phyloP scores from a whole-genome alignment of 2,329 filamentous ascomycete genomes.

The Thyridium curvatum region DNA sequence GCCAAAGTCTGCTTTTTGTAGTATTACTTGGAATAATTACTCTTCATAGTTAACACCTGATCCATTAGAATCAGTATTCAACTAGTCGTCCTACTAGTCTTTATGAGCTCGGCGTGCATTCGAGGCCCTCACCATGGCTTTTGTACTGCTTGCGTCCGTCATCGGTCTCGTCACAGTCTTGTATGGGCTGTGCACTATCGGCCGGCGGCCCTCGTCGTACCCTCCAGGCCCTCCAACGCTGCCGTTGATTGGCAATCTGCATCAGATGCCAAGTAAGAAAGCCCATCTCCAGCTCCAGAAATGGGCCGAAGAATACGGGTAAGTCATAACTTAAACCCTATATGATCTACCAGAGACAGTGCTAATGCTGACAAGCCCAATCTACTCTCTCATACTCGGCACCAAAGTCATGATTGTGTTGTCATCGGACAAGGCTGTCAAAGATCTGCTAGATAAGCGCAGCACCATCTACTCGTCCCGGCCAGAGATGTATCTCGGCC shows the following conservation, averaged over 20 bases:
- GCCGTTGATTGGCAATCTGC: conserved; percentile 19
- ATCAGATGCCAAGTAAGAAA: conserved; percentile 33
- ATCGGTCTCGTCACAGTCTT: too few relatives aligned
- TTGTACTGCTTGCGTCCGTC: too few relatives aligned
- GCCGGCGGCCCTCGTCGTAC: conserved; percentile 14
- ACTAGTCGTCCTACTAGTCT: too few relatives aligned
- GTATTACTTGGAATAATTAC: too few relatives aligned
- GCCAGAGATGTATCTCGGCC: conserved; percentile 9
- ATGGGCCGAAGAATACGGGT: conserved; percentile 43
- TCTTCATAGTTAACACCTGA: too few relatives aligned
- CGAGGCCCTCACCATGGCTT: too few relatives aligned
- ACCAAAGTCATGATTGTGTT: conserved; percentile 40
- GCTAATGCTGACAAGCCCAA: conserved; percentile 25
- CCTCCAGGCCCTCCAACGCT: conserved; percentile 19
- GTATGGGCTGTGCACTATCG: not conserved
- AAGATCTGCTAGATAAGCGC: conserved; percentile 44
- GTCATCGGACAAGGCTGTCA: conserved; percentile 35
- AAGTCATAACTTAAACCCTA: not conserved
- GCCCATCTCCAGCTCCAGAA: conserved; percentile 40
- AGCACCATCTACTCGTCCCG: conserved; percentile 43
- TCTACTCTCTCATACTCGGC: conserved; percentile 45
- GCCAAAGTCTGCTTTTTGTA: too few relatives aligned
- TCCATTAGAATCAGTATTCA: too few relatives aligned
- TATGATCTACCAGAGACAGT: not conserved
- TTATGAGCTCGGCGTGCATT: too few relatives aligned